A percentile compares a stretch with the other conserved stretches of the same genome.
Conservation (phyloP, 331 rosid species). For the Saraca asoca region DNA sequence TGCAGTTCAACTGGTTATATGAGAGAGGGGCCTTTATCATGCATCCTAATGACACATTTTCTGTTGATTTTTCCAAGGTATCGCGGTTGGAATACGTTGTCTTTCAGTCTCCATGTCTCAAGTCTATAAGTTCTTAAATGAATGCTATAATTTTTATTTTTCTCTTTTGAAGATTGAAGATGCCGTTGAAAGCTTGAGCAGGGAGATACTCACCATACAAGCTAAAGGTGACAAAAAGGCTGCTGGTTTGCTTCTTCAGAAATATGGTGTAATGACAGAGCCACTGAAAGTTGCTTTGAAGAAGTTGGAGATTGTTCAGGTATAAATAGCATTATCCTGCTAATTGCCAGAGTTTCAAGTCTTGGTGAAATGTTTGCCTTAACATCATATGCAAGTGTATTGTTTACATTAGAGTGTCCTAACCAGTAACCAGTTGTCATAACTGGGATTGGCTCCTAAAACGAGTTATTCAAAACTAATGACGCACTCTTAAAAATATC, state of each 20-base stretch:
- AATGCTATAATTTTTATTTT: conserved; percentile 12
- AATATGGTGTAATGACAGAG: conserved; percentile 54
- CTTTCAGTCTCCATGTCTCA: conserved; percentile 9
- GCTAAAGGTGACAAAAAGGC: conserved; percentile 91
- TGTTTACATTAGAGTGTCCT: conserved; percentile 1
- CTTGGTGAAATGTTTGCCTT: neutral
- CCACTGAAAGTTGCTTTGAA: conserved; percentile 66
- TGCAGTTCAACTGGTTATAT: conserved; percentile 92
- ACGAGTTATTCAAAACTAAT: conserved; percentile 3
- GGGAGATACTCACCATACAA: conserved; percentile 87
- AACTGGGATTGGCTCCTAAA: conserved; percentile 6
- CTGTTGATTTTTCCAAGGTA: conserved; percentile 87
- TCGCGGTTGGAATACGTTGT: conserved; percentile 17
- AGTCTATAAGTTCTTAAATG: conserved; percentile 18
- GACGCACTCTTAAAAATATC: neutral
- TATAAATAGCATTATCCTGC: conserved; percentile 32
- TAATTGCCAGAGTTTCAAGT: neutral
- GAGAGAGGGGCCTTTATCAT: conserved; percentile 78
- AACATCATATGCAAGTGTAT: neutral
- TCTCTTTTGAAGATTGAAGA: conserved; percentile 60
- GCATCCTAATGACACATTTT: conserved; percentile 59
- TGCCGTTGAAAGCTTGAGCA: conserved; percentile 83
- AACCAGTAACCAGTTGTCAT: conserved; percentile 19
- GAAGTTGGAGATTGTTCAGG: conserved; percentile 80
- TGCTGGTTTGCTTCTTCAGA: conserved; percentile 73